These are phyloP conservation scores for Naganishia albida DNA, from an alignment of 1,284 basidiomycete species.

Conservation along the genomic window DNA sequence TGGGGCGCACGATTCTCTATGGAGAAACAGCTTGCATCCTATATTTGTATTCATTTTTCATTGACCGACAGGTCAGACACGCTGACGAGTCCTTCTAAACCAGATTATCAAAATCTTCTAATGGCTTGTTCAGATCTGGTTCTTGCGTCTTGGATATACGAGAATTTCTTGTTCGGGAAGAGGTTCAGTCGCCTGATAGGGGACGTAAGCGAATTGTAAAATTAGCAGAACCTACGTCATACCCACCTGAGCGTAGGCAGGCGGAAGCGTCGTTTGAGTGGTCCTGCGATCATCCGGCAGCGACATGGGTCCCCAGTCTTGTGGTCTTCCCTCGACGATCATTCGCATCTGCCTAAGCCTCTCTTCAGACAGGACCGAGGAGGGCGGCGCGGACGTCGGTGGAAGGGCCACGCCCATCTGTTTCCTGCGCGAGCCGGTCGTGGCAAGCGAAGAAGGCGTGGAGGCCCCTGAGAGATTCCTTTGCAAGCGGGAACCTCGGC, in stretches of 20 bases:
- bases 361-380: constrained; percentile 7
- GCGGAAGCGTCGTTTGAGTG: constrained; percentile 3
- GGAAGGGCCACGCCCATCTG: constrained; percentile 16
- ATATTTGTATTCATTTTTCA: too few relatives aligned
- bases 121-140: background rate
- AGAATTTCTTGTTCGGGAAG: background rate
- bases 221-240: background rate
- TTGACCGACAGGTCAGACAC: too few relatives aligned
- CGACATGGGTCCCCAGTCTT: constrained; percentile 20
- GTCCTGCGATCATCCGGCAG: constrained; percentile 8
- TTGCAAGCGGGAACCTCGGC: background rate
- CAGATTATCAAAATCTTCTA: too few relatives aligned
- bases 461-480: constrained; percentile 6
- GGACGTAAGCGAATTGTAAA: too few relatives aligned
- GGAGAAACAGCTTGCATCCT: too few relatives aligned
- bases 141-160: background rate
- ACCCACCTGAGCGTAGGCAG: constrained; percentile 17
- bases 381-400: background rate
- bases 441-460: constrained; percentile 20
- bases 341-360: constrained; percentile 15
- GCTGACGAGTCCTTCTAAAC: too few relatives aligned
- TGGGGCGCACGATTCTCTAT: too few relatives aligned
- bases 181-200: background rate
- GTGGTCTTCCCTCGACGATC: constrained; percentile 19
- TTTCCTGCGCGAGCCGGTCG: constrained; percentile 20